A percentile compares a stretch with the other conserved stretches of the same genome.
Conservation (phyloP, 306 rosid species). For the Cercis canadensis region DNA sequence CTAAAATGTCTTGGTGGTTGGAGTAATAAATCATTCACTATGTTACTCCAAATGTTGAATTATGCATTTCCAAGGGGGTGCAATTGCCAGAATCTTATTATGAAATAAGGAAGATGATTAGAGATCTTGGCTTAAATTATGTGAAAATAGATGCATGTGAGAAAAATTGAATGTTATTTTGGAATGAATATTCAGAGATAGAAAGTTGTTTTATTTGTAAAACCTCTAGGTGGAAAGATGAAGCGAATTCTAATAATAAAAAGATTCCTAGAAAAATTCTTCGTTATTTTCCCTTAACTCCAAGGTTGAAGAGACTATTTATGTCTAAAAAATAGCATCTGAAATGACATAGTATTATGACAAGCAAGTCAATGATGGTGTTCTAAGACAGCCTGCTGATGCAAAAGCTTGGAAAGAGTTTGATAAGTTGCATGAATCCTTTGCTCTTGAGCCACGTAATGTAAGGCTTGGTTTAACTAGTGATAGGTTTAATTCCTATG, state of each 20-base stretch:
- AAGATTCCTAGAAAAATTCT: too few relatives aligned
- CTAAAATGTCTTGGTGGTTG: neutral
- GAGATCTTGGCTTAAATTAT: neutral
- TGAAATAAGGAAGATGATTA: neutral
- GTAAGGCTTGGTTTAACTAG: neutral
- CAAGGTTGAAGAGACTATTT: too few relatives aligned
- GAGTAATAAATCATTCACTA: neutral
- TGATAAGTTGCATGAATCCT: neutral
- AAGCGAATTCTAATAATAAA: too few relatives aligned
- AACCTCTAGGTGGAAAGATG: neutral
- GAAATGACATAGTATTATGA: too few relatives aligned
- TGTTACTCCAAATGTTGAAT: constrained; percentile 4
- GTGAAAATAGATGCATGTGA: neutral
- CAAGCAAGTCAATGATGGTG: too few relatives aligned
- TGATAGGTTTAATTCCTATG: neutral
- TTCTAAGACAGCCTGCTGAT: too few relatives aligned
- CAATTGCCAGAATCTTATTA: neutral
- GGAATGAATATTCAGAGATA: neutral
- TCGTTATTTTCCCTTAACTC: too few relatives aligned
- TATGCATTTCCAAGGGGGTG: neutral
- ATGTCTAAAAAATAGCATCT: too few relatives aligned
- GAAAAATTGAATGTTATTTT: neutral
- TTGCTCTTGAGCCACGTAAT: neutral
- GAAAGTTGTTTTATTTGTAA: neutral
- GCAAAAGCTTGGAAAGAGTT: too few relatives aligned